phyloP scores from a whole-genome alignment of 208 protist species.

The Balamuthia mandrillaris region DNA sequence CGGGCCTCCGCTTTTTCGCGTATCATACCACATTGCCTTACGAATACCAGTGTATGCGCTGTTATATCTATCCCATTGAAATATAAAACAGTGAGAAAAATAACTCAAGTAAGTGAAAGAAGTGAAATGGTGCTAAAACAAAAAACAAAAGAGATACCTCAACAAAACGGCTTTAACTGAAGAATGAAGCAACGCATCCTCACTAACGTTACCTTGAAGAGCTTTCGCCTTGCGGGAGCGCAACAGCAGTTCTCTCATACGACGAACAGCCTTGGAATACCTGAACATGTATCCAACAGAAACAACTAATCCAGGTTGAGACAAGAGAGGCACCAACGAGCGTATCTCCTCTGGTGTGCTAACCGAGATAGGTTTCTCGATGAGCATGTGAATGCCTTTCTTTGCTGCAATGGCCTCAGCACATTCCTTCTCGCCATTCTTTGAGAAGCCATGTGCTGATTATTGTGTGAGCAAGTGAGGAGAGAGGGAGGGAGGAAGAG shows the following conservation, averaged over 20 bases:
- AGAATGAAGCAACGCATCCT: not conserved
- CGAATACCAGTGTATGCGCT: not conserved
- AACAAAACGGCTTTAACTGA: too few species aligned
- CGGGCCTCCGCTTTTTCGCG: not conserved
- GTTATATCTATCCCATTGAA: slow-evolving; percentile 21
- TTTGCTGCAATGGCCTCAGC: not conserved
- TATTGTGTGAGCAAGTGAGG: too few species aligned
- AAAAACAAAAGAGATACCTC: too few species aligned
- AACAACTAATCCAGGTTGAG: too few species aligned
- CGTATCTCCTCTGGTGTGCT: not conserved
- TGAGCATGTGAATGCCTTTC: not conserved
- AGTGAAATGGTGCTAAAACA: too few species aligned
- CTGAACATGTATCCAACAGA: slow-evolving; percentile 20
- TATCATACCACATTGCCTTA: slow-evolving; percentile 11
- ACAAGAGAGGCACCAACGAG: too few species aligned
- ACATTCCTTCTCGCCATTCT: not conserved
- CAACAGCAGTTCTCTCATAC: not conserved
- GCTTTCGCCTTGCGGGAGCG: not conserved
- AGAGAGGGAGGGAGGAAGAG: too few species aligned
- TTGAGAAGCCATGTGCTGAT: too few species aligned
- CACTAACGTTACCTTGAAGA: not conserved
- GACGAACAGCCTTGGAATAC: not conserved
- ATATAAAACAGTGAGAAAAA: too few species aligned
- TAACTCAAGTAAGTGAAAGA: too few species aligned
- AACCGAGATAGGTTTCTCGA: slow-evolving; percentile 27